phyloP scores from a whole-genome alignment of 2,329 filamentous ascomycete genomes.

The Neospermospora avenae region DNA sequence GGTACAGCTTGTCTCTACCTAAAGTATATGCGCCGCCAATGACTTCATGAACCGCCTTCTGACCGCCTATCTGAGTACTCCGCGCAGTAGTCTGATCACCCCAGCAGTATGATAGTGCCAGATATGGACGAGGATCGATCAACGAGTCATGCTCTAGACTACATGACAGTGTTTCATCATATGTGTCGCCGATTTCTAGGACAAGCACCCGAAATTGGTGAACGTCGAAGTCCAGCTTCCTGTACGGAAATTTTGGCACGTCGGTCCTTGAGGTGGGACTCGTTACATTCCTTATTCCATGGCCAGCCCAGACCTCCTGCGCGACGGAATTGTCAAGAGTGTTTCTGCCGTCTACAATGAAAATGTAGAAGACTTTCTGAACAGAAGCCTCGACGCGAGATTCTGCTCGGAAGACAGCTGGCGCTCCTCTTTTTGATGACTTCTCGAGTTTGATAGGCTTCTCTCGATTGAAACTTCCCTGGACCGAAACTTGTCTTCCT shows the following conservation, averaged over 20 bases:
- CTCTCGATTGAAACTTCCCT: neutral
- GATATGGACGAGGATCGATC: neutral
- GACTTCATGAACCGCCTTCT: too few relatives aligned
- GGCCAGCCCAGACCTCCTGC: neutral
- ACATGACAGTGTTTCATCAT: neutral
- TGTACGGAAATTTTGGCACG: neutral
- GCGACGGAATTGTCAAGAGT: neutral
- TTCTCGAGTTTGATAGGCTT: neutral
- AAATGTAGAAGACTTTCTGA: neutral
- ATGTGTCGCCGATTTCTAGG: neutral
- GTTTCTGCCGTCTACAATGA: neutral
- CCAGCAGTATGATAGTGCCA: neutral
- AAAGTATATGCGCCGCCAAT: neutral
- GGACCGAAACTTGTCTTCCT: neutral
- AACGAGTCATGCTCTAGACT: neutral
- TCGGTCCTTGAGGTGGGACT: neutral
- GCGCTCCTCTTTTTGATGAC: neutral
- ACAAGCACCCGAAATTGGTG: neutral
- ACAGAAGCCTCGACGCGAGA: neutral
- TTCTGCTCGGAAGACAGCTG: neutral
- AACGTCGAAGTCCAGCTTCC: neutral
- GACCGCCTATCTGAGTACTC: neutral
- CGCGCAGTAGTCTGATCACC: neutral
- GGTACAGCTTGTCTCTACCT: neutral
- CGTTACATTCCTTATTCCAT: neutral